Conservation (phyloP, 352 stramenopile genomes). For the Globisporangium radiosum region DNA sequence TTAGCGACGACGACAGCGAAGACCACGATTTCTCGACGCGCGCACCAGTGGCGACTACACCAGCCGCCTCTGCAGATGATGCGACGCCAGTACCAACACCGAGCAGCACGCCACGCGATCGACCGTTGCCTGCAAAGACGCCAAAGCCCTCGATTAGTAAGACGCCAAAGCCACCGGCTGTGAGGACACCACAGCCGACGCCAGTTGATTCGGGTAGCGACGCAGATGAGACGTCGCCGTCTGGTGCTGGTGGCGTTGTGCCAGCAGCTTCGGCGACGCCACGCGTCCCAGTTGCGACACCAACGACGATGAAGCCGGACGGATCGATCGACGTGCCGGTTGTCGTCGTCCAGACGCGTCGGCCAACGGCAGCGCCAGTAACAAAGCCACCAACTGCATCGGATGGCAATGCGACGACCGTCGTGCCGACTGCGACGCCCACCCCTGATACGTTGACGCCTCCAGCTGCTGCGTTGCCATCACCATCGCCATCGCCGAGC, state of each 20-base stretch:
- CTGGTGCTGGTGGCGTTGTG: too few relatives aligned
- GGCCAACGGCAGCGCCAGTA: background rate
- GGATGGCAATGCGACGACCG: background rate
- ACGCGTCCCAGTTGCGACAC: too few relatives aligned
- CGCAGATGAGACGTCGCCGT: too few relatives aligned
- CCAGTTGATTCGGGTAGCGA: too few relatives aligned
- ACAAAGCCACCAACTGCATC: background rate
- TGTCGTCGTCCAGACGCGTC: background rate
- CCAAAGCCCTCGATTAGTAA: background rate
- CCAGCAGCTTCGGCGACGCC: too few relatives aligned
- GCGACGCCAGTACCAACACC: too few relatives aligned
- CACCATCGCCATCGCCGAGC: background rate
- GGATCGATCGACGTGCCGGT: too few relatives aligned
- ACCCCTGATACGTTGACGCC: background rate
- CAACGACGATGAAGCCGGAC: too few relatives aligned
- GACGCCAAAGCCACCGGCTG: too few relatives aligned
- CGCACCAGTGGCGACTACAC: background rate
- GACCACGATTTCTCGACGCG: background rate
- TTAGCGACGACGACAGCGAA: background rate
- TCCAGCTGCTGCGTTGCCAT: too few relatives aligned
- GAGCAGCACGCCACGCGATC: too few relatives aligned
- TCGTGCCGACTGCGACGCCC: background rate
- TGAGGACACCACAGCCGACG: too few relatives aligned
- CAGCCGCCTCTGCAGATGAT: background rate
- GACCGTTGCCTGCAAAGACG: background rate